Conservation (phyloP, 1,284 basidiomycete species). For the Sporisorium graminicola region DNA sequence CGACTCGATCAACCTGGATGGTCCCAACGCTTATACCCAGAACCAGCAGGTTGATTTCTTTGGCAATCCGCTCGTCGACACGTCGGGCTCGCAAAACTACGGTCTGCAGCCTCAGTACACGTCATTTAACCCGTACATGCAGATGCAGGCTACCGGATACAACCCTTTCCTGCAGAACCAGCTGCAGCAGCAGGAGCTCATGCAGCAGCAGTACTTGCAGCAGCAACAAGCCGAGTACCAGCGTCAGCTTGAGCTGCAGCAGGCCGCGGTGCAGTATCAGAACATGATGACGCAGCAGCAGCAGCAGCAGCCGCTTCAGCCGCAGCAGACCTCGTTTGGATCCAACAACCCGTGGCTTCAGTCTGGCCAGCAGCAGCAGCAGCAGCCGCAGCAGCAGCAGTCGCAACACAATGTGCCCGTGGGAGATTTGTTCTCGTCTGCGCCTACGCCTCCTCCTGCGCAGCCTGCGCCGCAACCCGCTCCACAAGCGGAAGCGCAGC, state of each 20-base stretch:
- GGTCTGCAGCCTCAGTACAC: conserved; percentile 73
- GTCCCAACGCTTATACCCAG: conserved; percentile 59
- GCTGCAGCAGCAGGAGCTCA: conserved; percentile 79
- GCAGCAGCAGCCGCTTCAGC: conserved; percentile 67
- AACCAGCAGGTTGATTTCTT: conserved; percentile 65
- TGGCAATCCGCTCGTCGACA: conserved; percentile 61
- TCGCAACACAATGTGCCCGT: conserved; percentile 59
- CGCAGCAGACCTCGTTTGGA: conserved; percentile 77
- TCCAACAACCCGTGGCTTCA: conserved; percentile 87
- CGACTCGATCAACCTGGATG: conserved; percentile 71
- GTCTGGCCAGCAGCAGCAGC: conserved; percentile 49
- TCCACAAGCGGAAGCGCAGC: conserved; percentile 17
- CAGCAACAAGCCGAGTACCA: conserved; percentile 68
- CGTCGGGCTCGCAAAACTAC: conserved; percentile 55
- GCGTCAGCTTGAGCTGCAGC: conserved; percentile 69
- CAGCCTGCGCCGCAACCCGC: conserved; percentile 23
- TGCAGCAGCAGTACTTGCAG: conserved; percentile 72
- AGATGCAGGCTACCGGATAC: conserved; percentile 71
- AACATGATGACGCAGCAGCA: conserved; percentile 71
- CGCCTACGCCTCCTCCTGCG: conserved; percentile 38
- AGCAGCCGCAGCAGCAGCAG: conserved; percentile 42
- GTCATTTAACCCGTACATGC: conserved; percentile 73
- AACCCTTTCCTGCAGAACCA: conserved; percentile 71
- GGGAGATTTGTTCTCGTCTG: conserved; percentile 58
- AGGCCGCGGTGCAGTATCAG: conserved; percentile 70